Evolutionary conservation across 495 filamentous ascomycete genomes (phyloP), one percentile per base, ranked within the genome.

Genomic region (Lepidopterella palustris): DNA sequence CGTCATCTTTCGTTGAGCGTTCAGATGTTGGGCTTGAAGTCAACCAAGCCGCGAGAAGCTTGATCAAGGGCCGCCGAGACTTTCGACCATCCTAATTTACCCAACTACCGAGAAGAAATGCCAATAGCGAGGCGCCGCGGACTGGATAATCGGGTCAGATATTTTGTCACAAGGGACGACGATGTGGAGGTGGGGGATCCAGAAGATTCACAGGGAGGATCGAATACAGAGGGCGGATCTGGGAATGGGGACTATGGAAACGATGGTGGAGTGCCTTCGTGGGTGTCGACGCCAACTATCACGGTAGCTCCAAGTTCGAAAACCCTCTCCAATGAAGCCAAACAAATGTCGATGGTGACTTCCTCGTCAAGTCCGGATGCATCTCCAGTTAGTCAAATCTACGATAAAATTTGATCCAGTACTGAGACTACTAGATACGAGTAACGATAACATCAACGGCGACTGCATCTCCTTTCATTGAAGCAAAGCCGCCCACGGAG

Each of bases 21-120:
- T 62, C 64, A 67, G 57, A 63, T 67, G 64, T 67, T 60, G 60
- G 57, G 63, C 45, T 52, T 60, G 53, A 47, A 58, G 47, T 11
- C 39, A 29, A 58, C 32, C 55, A 27, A 58, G 45, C 64, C 24
- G 60, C 57, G 55, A 53, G 64, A 63, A 59, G 60, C 60, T 55
- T 66, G 59, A 66, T 25, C 47, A 50, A 54, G 49, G 59, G 40
- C 39, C 53, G 23, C 35, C 15, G 9, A 51, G 35, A 55, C 49
- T 15, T 25, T 45, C 56, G 28, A 42, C 56, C 24, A 45, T 57
- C 63, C 47, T 25, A 58, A 31, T 32, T 15, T 10, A 39, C 47
- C 50, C 13, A 55, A 8, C 11, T 45, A 8, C 18, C 25, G 31
- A 50, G 45, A 57, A 39, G 54, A 61, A 23, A 66, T 66, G 63